A percentile compares a stretch with the other conserved stretches of the same genome.
phyloP scores from a whole-genome alignment of 371 early-diverging fungal genomes.

The Apophysomyces elegans region DNA sequence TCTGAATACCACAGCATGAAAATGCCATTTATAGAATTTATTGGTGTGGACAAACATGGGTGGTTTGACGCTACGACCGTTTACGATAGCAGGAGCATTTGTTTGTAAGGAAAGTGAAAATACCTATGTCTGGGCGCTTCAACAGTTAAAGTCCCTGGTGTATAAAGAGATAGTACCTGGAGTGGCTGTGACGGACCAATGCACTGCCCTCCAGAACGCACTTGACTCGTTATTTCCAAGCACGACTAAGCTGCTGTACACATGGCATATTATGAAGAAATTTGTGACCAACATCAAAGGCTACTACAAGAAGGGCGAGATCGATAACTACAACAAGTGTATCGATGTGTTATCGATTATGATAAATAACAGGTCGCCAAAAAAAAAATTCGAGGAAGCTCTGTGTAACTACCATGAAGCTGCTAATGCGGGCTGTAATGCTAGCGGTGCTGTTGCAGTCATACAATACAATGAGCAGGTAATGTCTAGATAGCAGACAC shows the following conservation, averaged over 20 bases:
- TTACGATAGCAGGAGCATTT: constrained; percentile 15
- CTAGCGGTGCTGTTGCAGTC: no score
- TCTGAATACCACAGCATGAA: no score
- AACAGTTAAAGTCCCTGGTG: background rate
- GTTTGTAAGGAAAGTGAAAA: constrained; percentile 1
- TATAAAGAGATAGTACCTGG: background rate
- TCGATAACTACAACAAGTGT: no score
- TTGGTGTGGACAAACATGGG: background rate
- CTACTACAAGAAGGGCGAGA: no score
- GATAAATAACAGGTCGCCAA: no score
- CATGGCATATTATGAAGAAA: background rate
- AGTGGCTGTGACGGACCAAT: constrained; percentile 6
- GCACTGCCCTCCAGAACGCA: constrained; percentile 9
- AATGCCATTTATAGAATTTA: no score
- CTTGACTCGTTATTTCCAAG: constrained; percentile 9
- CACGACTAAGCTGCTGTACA: background rate
- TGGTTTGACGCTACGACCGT: background rate
- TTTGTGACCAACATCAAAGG: background rate
- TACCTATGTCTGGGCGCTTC: constrained; percentile 12
- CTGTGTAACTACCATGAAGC: no score
- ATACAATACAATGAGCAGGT: no score
- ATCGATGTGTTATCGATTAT: no score
- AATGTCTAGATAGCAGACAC: no score
- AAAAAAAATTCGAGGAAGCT: no score
- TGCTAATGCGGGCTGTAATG: no score